Evolutionary conservation across 2,329 filamentous ascomycete genomes (phyloP), one percentile per base, ranked within the genome.

Genomic region (Cercospora berteroae): DNA sequence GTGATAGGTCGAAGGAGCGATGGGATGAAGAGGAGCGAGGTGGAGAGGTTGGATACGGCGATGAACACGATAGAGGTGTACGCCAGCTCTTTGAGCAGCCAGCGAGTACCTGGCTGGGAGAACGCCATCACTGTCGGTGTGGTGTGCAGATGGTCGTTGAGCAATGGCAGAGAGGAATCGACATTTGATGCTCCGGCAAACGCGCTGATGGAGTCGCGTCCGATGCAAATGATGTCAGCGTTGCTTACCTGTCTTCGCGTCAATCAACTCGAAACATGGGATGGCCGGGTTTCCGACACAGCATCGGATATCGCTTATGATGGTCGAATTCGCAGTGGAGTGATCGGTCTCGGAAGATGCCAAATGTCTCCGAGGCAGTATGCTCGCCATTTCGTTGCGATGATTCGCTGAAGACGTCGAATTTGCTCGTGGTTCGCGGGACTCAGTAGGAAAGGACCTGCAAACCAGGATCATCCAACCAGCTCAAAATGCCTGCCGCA

Each of bases 1-100:
- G 56, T 63, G n/a, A 72, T 59, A 20, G 71, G 71, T 12, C 71
- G 69, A 7, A 72, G 66, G 36, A 72, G 63, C 12, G 71, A 50
- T 16, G 71, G 71, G 42, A 72, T 64, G 69, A 71, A 66, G 57
- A 71, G 55, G 12, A 69, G 23, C 23, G 71, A 69, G 18, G 69
- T 66, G 16, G 66, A 61, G 33, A 63, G 48, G 48, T 52, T 52
- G 50, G 29, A 16, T 16, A 58, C 44, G 20, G 50, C 61, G 27
- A 63, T 33, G 8, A 63, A 52, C 25, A 63, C 23, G 20, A 52
- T 58, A 1, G 61, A 63, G 20, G 61, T 63, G 33, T 57, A 63
- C 8, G 61, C 61, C 18, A 63, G 61, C 2, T 52, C 50, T 25
- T 39, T 50, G n/a, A 63, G 33, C 18, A 44, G 57, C 29, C 31